Evolutionary conservation across 2,329 filamentous ascomycete genomes (phyloP).

Genomic region (Chrysoporthe cubensis): DNA sequence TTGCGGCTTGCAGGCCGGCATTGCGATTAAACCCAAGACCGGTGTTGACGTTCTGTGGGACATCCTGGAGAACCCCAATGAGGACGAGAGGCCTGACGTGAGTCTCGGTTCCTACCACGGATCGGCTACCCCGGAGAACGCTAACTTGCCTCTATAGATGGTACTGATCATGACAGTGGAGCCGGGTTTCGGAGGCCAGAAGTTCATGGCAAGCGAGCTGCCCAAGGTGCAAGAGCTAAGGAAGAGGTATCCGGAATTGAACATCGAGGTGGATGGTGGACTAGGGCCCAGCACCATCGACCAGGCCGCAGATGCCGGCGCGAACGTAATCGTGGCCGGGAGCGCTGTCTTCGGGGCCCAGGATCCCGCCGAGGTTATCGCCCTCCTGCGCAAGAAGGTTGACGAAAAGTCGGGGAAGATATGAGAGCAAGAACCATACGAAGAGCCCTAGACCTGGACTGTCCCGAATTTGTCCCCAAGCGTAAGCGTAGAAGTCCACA

Average conservation of each 20-base stretch:
- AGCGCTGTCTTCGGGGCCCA: conserved; percentile 94
- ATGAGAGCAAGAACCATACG: conserved; percentile 30
- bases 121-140: not conserved
- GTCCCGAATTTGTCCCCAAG: not conserved
- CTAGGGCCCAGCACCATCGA: conserved; percentile 88
- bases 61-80: conserved; percentile 73
- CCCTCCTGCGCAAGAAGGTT: conserved; percentile 78
- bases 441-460: not conserved
- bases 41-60: conserved; percentile 91
- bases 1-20: conserved; percentile 84
- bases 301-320: conserved; percentile 90
- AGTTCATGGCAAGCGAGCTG: conserved; percentile 96
- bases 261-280: conserved; percentile 95
- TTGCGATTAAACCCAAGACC: conserved; percentile 94
- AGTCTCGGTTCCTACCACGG: conserved; percentile 42
- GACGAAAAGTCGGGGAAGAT: conserved; percentile 58
- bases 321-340: conserved; percentile 97
- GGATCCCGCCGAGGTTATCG: conserved; percentile 85
- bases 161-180: conserved; percentile 98
- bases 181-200: conserved; percentile 96
- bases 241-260: conserved; percentile 82
- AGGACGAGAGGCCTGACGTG: conserved; percentile 85
- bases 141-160: conserved; percentile 66
- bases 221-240: conserved; percentile 89
- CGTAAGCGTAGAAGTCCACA: not conserved